These are phyloP conservation scores for Ophiostoma fasciatum DNA, from an alignment of 2,329 filamentous ascomycete genomes.

Conservation along the genomic window DNA sequence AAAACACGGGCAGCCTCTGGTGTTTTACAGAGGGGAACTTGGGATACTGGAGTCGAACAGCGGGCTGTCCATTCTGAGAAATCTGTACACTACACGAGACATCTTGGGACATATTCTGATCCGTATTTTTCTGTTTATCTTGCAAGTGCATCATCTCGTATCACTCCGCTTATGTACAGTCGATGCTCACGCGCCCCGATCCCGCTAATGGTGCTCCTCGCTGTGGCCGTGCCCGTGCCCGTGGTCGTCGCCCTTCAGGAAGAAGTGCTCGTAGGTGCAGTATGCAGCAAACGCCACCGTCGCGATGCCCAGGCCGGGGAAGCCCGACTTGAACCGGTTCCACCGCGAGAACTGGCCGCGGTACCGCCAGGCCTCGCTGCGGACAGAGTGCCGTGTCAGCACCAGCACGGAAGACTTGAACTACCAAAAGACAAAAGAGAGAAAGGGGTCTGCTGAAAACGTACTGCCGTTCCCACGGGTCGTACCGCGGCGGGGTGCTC, in stretches of 20 bases:
- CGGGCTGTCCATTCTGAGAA: too few species aligned
- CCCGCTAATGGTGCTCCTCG: constrained; percentile 22
- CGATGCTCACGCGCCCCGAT: too few species aligned
- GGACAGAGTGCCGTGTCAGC: not conserved
- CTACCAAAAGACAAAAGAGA: not conserved
- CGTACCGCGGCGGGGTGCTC: constrained; percentile 46
- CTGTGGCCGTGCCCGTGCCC: constrained; percentile 31
- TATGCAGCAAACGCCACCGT: constrained; percentile 83
- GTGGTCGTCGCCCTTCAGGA: constrained; percentile 55
- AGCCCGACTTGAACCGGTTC: constrained; percentile 75
- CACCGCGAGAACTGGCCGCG: constrained; percentile 71
- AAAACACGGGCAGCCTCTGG: too few species aligned
- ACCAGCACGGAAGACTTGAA: not conserved
- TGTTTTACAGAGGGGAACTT: too few species aligned
- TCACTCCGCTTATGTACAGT: too few species aligned
- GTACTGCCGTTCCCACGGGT: constrained; percentile 52
- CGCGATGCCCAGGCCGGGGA: constrained; percentile 86
- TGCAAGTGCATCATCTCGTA: too few species aligned
- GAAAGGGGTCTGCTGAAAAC: constrained; percentile 24
- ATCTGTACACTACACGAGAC: too few species aligned
- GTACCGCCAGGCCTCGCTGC: constrained; percentile 91
- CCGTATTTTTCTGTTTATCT: too few species aligned
- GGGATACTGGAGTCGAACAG: too few species aligned
- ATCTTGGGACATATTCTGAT: too few species aligned
- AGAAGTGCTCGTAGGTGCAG: constrained; percentile 78